Percentiles rank a stretch among this genome's conserved stretches.
Evolutionary conservation across 2,329 filamentous ascomycete genomes (phyloP).

Genomic region (Pseudonectria buxi): DNA sequence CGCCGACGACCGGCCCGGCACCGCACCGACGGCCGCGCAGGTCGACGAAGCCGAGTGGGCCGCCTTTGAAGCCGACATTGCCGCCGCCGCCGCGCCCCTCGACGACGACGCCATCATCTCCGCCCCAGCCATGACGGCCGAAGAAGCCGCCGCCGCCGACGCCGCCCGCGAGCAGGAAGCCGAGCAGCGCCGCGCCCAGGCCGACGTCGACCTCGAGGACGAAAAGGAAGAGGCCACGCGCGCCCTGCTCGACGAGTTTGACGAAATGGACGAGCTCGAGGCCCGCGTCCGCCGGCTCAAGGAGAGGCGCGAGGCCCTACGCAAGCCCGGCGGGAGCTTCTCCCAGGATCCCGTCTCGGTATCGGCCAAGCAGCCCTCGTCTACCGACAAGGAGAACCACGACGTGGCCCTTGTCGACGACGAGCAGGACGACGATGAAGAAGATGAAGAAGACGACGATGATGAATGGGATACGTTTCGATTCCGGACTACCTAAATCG

Average conservation of each 20-base stretch:
- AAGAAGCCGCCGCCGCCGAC: constrained; percentile 52
- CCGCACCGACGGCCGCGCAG: constrained; percentile 10
- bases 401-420: constrained; percentile 22
- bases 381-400: constrained; percentile 23
- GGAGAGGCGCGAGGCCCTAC: constrained; percentile 63
- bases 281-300: constrained; percentile 61
- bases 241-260: constrained; percentile 69
- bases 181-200: constrained; percentile 46
- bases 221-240: constrained; percentile 71
- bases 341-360: constrained; percentile 21
- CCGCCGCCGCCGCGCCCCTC: constrained; percentile 34
- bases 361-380: constrained; percentile 8
- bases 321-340: constrained; percentile 30
- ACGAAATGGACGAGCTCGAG: constrained; percentile 76
- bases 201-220: constrained; percentile 51
- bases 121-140: constrained; percentile 59
- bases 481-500: constrained; percentile 27
- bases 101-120: constrained; percentile 54
- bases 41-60: constrained; percentile 77
- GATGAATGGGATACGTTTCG: constrained; percentile 57
- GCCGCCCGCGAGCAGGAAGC: constrained; percentile 44
- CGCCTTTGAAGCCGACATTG: constrained; percentile 79
- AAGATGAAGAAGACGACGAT: constrained; percentile 42
- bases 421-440: constrained; percentile 33
- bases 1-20: constrained; percentile 10